Percentiles rank a stretch among this genome's conserved stretches.
Conservation (phyloP, 2,329 filamentous ascomycete genomes). For the Onygenales sp. region DNA sequence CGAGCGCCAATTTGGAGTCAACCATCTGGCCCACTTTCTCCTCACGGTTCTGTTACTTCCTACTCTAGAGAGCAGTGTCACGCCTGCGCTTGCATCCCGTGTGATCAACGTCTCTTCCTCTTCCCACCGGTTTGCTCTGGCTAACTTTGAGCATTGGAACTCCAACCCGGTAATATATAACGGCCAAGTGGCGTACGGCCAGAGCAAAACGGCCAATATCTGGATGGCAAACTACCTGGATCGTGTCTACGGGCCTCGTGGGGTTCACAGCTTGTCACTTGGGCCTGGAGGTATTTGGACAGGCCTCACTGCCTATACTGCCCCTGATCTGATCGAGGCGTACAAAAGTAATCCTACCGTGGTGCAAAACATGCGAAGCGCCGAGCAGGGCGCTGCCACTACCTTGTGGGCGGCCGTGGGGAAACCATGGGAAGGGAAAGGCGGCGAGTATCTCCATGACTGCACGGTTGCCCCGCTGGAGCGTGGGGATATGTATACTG, state of each 20-base stretch:
- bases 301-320: background rate
- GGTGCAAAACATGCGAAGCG: conserved; percentile 19
- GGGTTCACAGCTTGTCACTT: conserved; percentile 36
- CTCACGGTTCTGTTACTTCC: conserved; percentile 21
- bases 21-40: conserved; percentile 27
- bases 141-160: conserved; percentile 32
- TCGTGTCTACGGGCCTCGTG: conserved; percentile 35
- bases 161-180: conserved; percentile 26
- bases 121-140: conserved; percentile 28
- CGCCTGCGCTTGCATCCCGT: conserved; percentile 33
- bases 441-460: conserved; percentile 20
- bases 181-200: conserved; percentile 34
- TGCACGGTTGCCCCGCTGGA: background rate
- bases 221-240: conserved; percentile 45
- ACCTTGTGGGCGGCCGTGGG: conserved; percentile 28
- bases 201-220: conserved; percentile 44
- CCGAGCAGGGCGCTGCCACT: conserved; percentile 32
- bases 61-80: conserved; percentile 13
- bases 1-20: conserved; percentile 24
- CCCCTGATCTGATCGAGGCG: background rate
- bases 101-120: conserved; percentile 39
- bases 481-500: no score
- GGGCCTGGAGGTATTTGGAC: background rate
- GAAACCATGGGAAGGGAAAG: conserved; percentile 21
- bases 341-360: conserved; percentile 20